Evolutionary conservation across 2,329 filamentous ascomycete species (phyloP).

Genomic region (Akanthomyces lecanii): DNA sequence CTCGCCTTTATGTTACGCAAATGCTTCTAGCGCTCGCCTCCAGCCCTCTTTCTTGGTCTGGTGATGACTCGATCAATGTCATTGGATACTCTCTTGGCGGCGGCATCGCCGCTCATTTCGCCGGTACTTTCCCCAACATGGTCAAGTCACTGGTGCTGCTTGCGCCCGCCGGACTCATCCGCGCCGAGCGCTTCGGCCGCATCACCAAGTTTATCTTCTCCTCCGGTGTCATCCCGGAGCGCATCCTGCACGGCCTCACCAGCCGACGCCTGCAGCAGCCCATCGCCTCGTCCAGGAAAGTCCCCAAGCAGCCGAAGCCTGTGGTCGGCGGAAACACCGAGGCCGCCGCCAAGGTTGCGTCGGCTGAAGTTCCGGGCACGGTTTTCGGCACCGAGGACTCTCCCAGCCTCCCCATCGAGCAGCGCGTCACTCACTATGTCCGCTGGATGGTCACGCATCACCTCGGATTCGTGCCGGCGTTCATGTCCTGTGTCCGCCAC

Average conservation of each 20-base stretch:
- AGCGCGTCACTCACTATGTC: constrained; percentile 46
- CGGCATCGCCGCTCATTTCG: constrained; percentile 70
- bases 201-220: constrained; percentile 49
- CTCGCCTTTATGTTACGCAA: constrained; percentile 68
- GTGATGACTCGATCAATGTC: constrained; percentile 54
- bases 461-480: constrained; percentile 54
- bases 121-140: constrained; percentile 65
- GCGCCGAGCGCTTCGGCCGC: constrained; percentile 48
- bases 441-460: constrained; percentile 56
- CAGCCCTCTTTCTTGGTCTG: constrained; percentile 65
- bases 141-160: constrained; percentile 69
- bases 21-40: constrained; percentile 67
- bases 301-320: constrained; percentile 18
- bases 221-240: constrained; percentile 51
- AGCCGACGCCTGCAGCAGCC: constrained; percentile 46
- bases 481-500: constrained; percentile 53
- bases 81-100: constrained; percentile 82
- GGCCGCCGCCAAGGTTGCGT: constrained; percentile 33
- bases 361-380: constrained; percentile 26
- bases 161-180: constrained; percentile 72
- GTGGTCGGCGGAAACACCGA: constrained; percentile 37
- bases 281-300: constrained; percentile 39
- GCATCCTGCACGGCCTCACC: constrained; percentile 46
- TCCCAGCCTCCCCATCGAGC: constrained; percentile 38
- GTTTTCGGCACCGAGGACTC: constrained; percentile 11